Evolutionary conservation across 2,329 filamentous ascomycete genomes (phyloP).

Genomic region (Diaporthe sp.): DNA sequence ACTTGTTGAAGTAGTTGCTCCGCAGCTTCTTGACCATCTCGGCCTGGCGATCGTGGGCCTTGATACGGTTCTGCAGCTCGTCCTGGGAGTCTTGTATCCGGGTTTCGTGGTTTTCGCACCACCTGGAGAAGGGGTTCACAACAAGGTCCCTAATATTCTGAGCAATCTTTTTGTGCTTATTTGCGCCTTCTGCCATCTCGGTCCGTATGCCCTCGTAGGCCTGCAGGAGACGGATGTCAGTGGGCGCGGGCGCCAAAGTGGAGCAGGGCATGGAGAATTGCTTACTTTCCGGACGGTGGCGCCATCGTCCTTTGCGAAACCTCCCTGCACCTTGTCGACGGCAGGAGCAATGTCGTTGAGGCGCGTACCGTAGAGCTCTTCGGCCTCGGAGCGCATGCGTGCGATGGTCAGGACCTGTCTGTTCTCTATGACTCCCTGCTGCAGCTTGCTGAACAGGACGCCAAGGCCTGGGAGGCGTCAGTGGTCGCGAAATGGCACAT

Average conservation of each 20-base stretch:
- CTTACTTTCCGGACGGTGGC: conserved; percentile 93
- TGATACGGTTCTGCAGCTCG: conserved; percentile 90
- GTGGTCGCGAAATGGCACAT: conserved; percentile 36
- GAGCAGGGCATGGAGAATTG: not conserved
- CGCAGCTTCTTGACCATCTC: conserved; percentile 92
- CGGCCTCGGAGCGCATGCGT: conserved; percentile 93
- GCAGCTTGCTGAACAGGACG: conserved; percentile 94
- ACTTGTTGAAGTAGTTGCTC: conserved; percentile 99
- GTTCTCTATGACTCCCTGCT: conserved; percentile 96
- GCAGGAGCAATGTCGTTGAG: conserved; percentile 85
- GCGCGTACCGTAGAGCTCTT: conserved; percentile 87
- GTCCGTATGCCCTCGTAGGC: conserved; percentile 93
- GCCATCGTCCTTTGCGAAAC: conserved; percentile 92
- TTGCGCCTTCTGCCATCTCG: conserved; percentile 92
- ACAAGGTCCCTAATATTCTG: conserved; percentile 97
- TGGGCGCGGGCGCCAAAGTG: not conserved
- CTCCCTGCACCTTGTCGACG: conserved; percentile 84
- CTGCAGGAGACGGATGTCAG: conserved; percentile 56
- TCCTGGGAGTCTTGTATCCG: conserved; percentile 95
- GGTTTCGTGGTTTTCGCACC: conserved; percentile 94
- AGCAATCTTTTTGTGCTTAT: conserved; percentile 94
- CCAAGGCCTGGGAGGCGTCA: conserved; percentile 73
- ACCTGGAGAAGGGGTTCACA: conserved; percentile 91
- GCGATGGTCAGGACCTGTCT: conserved; percentile 93
- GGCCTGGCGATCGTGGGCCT: conserved; percentile 91